Evolutionary conservation across 805 yeast genomes (phyloP).

Genomic region (Dipodascopsis uninucleata): DNA sequence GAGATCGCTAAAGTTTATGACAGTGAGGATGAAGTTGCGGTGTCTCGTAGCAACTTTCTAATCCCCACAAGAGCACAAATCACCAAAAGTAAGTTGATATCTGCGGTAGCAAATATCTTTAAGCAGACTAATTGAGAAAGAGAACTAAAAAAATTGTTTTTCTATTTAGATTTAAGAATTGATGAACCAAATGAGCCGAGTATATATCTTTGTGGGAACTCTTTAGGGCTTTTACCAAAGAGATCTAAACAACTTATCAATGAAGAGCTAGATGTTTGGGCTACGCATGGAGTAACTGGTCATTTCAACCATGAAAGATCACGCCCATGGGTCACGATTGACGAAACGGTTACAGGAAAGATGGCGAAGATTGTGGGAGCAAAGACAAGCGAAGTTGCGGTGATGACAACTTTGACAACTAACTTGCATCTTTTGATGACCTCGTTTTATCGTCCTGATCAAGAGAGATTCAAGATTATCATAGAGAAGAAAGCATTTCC

Average conservation of each 20-base stretch:
- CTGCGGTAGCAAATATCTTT: not conserved
- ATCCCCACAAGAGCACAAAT: slow-evolving; percentile 27
- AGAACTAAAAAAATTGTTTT: no score
- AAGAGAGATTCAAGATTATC: slow-evolving; percentile 58
- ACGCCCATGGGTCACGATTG: slow-evolving; percentile 81
- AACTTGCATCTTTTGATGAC: slow-evolving; percentile 72
- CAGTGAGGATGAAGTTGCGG: slow-evolving; percentile 15
- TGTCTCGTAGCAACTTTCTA: slow-evolving; percentile 14
- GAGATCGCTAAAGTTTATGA: slow-evolving; percentile 21
- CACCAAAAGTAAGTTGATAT: slow-evolving; percentile 15
- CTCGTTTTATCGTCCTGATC: slow-evolving; percentile 67
- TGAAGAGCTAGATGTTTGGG: slow-evolving; percentile 80
- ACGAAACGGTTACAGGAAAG: slow-evolving; percentile 66
- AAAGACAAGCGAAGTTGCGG: slow-evolving; percentile 68
- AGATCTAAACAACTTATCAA: slow-evolving; percentile 53
- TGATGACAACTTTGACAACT: slow-evolving; percentile 81
- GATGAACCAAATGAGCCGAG: slow-evolving; percentile 14
- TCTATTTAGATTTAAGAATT: slow-evolving; percentile 10
- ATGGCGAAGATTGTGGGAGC: slow-evolving; percentile 79
- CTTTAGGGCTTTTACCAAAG: slow-evolving; percentile 86
- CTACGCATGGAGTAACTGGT: slow-evolving; percentile 72
- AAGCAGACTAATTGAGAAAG: not conserved
- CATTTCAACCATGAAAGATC: slow-evolving; percentile 60
- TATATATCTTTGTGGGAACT: slow-evolving; percentile 82
- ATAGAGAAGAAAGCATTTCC: slow-evolving; percentile 90